Evolutionary conservation across 2,329 filamentous ascomycete species (phyloP).

Genomic region (Truncatella angustata): DNA sequence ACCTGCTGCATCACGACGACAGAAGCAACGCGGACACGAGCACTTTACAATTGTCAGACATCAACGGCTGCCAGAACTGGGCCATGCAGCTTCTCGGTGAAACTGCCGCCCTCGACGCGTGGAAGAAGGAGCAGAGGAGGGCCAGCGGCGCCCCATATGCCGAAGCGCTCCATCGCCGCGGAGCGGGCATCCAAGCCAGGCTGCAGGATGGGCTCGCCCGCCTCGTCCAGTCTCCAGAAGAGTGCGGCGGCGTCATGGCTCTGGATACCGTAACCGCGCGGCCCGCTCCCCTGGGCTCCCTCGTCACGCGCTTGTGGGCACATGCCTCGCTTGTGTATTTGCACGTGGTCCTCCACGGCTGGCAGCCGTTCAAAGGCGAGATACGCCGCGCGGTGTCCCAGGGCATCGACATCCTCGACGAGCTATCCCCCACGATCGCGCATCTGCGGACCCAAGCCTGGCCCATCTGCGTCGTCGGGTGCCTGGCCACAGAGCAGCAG

Average conservation of each 20-base stretch:
- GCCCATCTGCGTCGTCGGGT: constrained; percentile 26
- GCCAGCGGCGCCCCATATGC: constrained; percentile 41
- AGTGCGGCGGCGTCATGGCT: constrained; percentile 12
- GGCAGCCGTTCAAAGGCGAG: constrained; percentile 17
- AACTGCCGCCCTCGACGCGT: constrained; percentile 50
- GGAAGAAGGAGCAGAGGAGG: constrained; percentile 47
- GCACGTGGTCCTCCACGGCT: constrained; percentile 19
- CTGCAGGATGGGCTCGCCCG: constrained; percentile 13
- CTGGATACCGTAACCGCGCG: constrained; percentile 5
- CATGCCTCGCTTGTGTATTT: constrained; percentile 23
- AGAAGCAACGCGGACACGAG: constrained; percentile 23
- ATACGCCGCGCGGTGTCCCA: constrained; percentile 15
- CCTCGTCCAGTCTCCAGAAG: constrained; percentile 10
- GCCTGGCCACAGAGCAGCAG: constrained; percentile 17
- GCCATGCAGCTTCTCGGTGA: constrained; percentile 52
- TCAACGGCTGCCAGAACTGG: constrained; percentile 58
- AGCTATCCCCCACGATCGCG: constrained; percentile 14
- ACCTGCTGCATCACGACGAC: constrained; percentile 29
- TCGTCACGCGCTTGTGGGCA: constrained; percentile 25
- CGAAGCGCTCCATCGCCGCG: constrained; percentile 18
- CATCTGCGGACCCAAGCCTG: constrained; percentile 23
- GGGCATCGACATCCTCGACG: constrained; percentile 16
- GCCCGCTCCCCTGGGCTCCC: constrained; percentile 6
- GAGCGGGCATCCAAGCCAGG: constrained; percentile 13
- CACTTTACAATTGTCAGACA: constrained; percentile 44